phyloP scores from a whole-genome alignment of 306 rosid species.

The Leucaena leucocephala region DNA sequence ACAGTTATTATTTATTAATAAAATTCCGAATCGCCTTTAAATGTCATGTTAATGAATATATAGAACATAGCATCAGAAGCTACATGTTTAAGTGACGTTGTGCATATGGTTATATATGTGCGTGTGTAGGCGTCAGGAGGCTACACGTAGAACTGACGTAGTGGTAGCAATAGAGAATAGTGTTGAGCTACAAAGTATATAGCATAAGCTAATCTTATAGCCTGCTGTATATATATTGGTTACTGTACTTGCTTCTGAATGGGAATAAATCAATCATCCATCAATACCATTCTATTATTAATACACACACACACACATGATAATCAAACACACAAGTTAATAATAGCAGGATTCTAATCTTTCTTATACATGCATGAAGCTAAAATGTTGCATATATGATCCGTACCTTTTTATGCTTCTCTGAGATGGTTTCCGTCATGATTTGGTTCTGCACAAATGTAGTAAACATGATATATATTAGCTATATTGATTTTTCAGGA shows the following conservation, averaged over 20 bases:
- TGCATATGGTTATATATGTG: too few relatives aligned
- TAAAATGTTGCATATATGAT: background rate
- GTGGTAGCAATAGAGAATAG: background rate
- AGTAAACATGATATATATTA: background rate
- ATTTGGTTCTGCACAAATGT: constrained; percentile 14
- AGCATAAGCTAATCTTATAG: background rate
- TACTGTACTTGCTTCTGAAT: background rate
- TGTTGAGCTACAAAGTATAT: background rate
- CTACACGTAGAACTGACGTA: background rate
- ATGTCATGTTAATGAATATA: background rate
- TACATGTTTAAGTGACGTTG: background rate
- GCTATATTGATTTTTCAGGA: background rate
- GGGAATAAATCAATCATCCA: background rate
- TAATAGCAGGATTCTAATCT: background rate
- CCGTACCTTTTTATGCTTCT: background rate
- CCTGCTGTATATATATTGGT: background rate
- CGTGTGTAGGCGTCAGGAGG: background rate
- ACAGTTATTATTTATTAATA: background rate
- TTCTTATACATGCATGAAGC: background rate
- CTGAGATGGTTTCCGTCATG: constrained; percentile 13
- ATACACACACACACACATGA: background rate
- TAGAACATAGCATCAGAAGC: background rate
- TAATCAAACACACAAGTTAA: too few relatives aligned
- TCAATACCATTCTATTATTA: background rate
- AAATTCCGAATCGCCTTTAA: background rate